These are phyloP conservation scores for Solanum chiquidenum DNA, from an alignment of 257 asterid species.

Conservation along the genomic window DNA sequence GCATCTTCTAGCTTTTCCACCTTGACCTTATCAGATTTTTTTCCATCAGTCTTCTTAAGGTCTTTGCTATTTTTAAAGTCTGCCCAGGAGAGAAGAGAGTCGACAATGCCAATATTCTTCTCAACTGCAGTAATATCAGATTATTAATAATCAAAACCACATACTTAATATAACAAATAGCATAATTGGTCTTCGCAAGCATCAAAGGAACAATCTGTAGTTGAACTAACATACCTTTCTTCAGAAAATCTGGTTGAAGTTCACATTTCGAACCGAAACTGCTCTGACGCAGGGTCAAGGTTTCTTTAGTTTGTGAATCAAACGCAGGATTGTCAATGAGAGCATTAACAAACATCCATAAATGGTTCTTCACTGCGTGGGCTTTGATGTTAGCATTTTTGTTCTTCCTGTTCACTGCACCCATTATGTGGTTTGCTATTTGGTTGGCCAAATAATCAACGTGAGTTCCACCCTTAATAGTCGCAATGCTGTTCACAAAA, in stretches of 20 bases:
- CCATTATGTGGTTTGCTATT: slow-evolving; percentile 65
- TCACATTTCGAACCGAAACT: slow-evolving; percentile 93
- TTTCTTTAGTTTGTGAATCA: slow-evolving; percentile 98
- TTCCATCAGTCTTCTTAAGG: slow-evolving; percentile 89
- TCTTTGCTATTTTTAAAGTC: slow-evolving; percentile 84
- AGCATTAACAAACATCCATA: slow-evolving; percentile 97
- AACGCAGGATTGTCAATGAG: slow-evolving; percentile 98
- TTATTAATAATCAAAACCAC: background rate
- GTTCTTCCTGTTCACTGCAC: slow-evolving; percentile 64
- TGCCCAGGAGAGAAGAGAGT: slow-evolving; percentile 82
- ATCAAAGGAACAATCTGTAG: background rate
- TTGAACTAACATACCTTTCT: slow-evolving; percentile 42
- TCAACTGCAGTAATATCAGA: slow-evolving; percentile 41
- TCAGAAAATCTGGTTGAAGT: slow-evolving; percentile 62
- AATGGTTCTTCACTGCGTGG: slow-evolving; percentile 71
- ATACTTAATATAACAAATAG: background rate
- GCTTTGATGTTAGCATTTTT: slow-evolving; percentile 66
- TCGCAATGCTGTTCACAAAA: slow-evolving; percentile 83
- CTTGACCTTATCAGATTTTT: slow-evolving; percentile 47
- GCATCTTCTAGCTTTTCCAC: slow-evolving; percentile 85
- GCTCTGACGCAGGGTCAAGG: slow-evolving; percentile 75
- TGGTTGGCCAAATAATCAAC: slow-evolving; percentile 87
- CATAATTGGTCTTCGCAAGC: background rate
- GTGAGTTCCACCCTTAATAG: slow-evolving; percentile 98
- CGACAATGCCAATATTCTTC: slow-evolving; percentile 73